Percentiles rank a stretch among this genome's conserved stretches.
Evolutionary conservation across 2,329 filamentous ascomycete species (phyloP).

Genomic region (Penicillium polonicum): DNA sequence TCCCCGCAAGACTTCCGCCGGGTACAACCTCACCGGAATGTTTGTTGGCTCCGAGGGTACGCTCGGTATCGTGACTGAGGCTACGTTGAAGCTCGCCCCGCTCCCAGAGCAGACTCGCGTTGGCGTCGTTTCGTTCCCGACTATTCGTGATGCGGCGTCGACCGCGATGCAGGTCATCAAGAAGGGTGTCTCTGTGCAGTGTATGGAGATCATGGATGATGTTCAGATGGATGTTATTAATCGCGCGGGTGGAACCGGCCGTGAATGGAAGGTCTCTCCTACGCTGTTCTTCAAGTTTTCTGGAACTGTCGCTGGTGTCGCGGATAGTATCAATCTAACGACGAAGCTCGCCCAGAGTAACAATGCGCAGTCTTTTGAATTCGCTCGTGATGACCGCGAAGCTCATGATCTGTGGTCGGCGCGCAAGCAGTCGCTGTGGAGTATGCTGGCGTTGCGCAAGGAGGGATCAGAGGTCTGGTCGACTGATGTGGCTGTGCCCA

Average conservation of each 20-base stretch:
- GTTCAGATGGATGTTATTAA: slow-evolving; percentile 67
- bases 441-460: slow-evolving; percentile 57
- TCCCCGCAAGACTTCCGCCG: slow-evolving; percentile 67
- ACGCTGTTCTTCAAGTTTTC: slow-evolving; percentile 60
- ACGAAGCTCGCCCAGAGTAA: slow-evolving; percentile 65
- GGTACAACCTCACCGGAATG: slow-evolving; percentile 68
- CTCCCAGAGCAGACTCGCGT: slow-evolving; percentile 64
- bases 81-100: slow-evolving; percentile 65
- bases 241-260: slow-evolving; percentile 59
- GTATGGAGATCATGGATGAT: slow-evolving; percentile 64
- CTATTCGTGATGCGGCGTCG: slow-evolving; percentile 60
- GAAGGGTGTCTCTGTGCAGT: slow-evolving; percentile 64
- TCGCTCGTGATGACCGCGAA: slow-evolving; percentile 54
- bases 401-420: slow-evolving; percentile 60
- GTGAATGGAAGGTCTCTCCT: slow-evolving; percentile 43
- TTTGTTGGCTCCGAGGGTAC: slow-evolving; percentile 73
- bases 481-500: slow-evolving; percentile 61
- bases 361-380: slow-evolving; percentile 55
- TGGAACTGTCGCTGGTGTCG: slow-evolving; percentile 73
- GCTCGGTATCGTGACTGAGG: slow-evolving; percentile 68
- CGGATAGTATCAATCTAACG: slow-evolving; percentile 71
- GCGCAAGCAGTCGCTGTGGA: slow-evolving; percentile 61
- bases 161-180: slow-evolving; percentile 65
- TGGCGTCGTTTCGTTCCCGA: slow-evolving; percentile 61
- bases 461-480: slow-evolving; percentile 61